Percentiles rank a stretch among this genome's conserved stretches.
These are phyloP conservation scores for Globisporangium polare DNA, from an alignment of 352 stramenopile genomes.

Conservation along the genomic window DNA sequence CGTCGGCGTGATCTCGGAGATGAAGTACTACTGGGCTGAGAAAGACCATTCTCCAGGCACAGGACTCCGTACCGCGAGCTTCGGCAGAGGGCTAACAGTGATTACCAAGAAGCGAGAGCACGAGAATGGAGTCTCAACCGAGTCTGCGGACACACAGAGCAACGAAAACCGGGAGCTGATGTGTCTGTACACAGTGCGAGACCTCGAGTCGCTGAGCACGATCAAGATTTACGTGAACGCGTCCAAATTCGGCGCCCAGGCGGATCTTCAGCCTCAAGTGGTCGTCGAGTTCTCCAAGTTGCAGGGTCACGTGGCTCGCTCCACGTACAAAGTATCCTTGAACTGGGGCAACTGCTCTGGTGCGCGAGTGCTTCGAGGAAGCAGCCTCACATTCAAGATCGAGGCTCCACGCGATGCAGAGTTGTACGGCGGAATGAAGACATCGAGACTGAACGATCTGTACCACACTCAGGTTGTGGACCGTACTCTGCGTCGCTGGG, in stretches of 20 bases:
- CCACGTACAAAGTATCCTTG: slow-evolving; percentile 60
- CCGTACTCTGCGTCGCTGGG: slow-evolving; percentile 46
- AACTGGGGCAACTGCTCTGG: slow-evolving; percentile 43
- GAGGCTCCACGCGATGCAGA: slow-evolving; percentile 20
- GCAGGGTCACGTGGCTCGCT: slow-evolving; percentile 49
- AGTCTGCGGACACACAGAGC: not conserved
- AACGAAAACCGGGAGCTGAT: slow-evolving; percentile 15
- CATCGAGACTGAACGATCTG: slow-evolving; percentile 37
- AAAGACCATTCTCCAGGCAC: slow-evolving; percentile 14
- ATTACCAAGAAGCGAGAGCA: not conserved
- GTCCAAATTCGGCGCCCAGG: slow-evolving; percentile 34
- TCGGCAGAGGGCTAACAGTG: not conserved
- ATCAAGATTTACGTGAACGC: slow-evolving; percentile 47
- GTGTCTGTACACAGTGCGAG: slow-evolving; percentile 35
- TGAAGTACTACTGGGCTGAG: slow-evolving; percentile 28
- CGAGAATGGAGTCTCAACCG: not conserved
- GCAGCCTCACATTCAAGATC: not conserved
- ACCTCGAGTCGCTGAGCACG: slow-evolving; percentile 35
- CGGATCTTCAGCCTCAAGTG: slow-evolving; percentile 21
- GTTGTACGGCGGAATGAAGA: slow-evolving; percentile 38
- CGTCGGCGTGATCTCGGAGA: slow-evolving; percentile 29
- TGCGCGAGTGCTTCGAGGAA: slow-evolving; percentile 10
- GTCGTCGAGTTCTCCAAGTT: slow-evolving; percentile 56
- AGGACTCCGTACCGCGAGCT: slow-evolving; percentile 2
- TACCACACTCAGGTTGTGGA: slow-evolving; percentile 41